Conservation (phyloP, 768 basidiomycete species). For the Lactifluus echinatus region DNA sequence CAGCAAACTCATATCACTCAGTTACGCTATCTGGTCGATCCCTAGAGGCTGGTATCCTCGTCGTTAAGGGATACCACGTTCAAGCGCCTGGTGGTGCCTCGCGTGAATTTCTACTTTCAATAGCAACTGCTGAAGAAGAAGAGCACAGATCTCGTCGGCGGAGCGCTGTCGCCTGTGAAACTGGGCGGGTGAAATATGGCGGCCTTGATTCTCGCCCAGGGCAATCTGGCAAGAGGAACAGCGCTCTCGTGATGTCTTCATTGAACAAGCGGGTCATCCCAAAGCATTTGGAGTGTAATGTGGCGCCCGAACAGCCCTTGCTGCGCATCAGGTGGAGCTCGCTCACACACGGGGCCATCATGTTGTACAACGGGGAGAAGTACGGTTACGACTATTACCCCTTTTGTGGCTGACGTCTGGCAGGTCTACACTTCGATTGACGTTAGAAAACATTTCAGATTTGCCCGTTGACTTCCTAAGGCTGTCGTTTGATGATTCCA, state of each 20-base stretch:
- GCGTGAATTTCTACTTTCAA: slow-evolving; percentile 68
- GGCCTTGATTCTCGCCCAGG: slow-evolving; percentile 67
- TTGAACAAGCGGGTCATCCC: slow-evolving; percentile 26
- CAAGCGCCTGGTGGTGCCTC: slow-evolving; percentile 65
- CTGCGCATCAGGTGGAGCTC: slow-evolving; percentile 80
- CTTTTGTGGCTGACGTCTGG: slow-evolving; percentile 11
- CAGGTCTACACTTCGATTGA: slow-evolving; percentile 79
- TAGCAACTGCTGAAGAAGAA: slow-evolving; percentile 66
- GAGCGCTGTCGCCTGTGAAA: slow-evolving; percentile 55
- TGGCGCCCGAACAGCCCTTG: slow-evolving; percentile 82
- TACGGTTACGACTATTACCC: slow-evolving; percentile 28
- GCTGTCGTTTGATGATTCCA: slow-evolving; percentile 86
- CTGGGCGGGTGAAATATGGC: slow-evolving; percentile 58
- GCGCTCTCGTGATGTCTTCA: slow-evolving; percentile 22
- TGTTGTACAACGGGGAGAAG: slow-evolving; percentile 95
- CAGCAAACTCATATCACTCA: slow-evolving; percentile 66
- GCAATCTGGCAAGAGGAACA: slow-evolving; percentile 37
- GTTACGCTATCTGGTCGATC: slow-evolving; percentile 65
- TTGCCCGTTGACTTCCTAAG: slow-evolving; percentile 80
- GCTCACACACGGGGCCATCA: slow-evolving; percentile 87
- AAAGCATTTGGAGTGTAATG: slow-evolving; percentile 69
- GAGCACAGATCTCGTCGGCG: slow-evolving; percentile 46
- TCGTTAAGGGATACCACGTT: slow-evolving; percentile 69
- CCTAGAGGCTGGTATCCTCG: slow-evolving; percentile 52
- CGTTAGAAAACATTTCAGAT: slow-evolving; percentile 81